Percentiles rank a stretch among this genome's conserved stretches.
These are phyloP conservation scores for Magnusiomyces suaveolens DNA, from an alignment of 1,139 yeast genomes.

Conservation along the genomic window DNA sequence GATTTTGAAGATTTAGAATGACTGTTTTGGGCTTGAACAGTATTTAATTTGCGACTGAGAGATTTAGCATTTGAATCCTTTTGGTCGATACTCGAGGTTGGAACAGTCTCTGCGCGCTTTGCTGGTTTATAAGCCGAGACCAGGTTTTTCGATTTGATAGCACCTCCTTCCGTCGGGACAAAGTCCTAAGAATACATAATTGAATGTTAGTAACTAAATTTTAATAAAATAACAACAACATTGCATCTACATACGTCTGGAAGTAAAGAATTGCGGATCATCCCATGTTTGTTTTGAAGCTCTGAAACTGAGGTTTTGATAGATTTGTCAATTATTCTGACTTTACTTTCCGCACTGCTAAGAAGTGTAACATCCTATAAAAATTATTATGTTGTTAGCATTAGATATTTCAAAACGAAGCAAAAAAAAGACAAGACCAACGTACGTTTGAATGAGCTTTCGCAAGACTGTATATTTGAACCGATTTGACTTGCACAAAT, in stretches of 20 bases:
- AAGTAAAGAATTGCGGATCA: neutral
- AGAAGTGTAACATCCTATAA: constrained; percentile 10
- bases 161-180: neutral
- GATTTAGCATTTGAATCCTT: neutral
- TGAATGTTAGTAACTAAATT: neutral
- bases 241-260: neutral
- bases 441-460: constrained; percentile 9
- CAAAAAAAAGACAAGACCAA: neutral
- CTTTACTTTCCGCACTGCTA: constrained; percentile 7
- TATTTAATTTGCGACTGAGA: neutral
- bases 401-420: neutral
- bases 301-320: neutral
- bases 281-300: neutral
- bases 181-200: neutral
- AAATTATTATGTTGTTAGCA: no score
- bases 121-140: constrained; percentile 5
- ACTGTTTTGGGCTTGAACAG: neutral
- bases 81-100: neutral
- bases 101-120: neutral
- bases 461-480: constrained; percentile 13
- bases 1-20: neutral
- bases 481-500: constrained; percentile 6
- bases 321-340: constrained; percentile 5
- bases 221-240: no score
- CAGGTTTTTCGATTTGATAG: neutral